Evolutionary conservation across 1,139 yeast species (phyloP).

Genomic region (Geotrichum carabidarum): DNA sequence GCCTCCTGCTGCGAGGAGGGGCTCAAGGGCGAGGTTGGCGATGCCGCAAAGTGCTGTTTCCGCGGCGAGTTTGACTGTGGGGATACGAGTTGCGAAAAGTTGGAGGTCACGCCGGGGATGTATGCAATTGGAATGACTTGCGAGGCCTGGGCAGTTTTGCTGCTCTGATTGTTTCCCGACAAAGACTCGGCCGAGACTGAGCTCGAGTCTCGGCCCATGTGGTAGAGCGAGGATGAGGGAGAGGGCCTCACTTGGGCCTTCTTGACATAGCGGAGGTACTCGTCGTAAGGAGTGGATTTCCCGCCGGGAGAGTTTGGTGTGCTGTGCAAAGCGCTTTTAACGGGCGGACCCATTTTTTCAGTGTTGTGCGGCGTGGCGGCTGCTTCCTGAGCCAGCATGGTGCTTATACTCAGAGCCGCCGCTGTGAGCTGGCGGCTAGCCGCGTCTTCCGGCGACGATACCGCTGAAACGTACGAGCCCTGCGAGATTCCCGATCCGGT

Average conservation of each 20-base stretch:
- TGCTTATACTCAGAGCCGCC: not conserved
- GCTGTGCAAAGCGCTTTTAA: not conserved
- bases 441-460: not conserved
- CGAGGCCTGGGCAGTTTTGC: slow-evolving; percentile 36
- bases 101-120: slow-evolving; percentile 63
- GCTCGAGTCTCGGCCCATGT: slow-evolving; percentile 1
- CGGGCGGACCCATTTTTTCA: not conserved
- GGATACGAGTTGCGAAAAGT: slow-evolving; percentile 3
- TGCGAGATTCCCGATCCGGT: not conserved
- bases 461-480: not conserved
- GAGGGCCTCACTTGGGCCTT: slow-evolving; percentile 1
- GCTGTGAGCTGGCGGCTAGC: slow-evolving; percentile 3
- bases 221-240: slow-evolving; percentile 7
- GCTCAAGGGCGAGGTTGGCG: not conserved
- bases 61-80: not conserved
- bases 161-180: not conserved
- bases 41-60: slow-evolving; percentile 3
- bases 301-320: not conserved
- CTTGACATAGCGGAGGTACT: slow-evolving; percentile 4
- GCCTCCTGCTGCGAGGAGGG: not conserved
- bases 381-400: slow-evolving; percentile 1
- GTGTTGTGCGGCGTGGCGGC: not conserved
- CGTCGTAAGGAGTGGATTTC: slow-evolving; percentile 3
- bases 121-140: slow-evolving; percentile 80
- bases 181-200: slow-evolving; percentile 1